phyloP scores from a whole-genome alignment of 176 grass and related monocot species.

The Aegilops bicornis region DNA sequence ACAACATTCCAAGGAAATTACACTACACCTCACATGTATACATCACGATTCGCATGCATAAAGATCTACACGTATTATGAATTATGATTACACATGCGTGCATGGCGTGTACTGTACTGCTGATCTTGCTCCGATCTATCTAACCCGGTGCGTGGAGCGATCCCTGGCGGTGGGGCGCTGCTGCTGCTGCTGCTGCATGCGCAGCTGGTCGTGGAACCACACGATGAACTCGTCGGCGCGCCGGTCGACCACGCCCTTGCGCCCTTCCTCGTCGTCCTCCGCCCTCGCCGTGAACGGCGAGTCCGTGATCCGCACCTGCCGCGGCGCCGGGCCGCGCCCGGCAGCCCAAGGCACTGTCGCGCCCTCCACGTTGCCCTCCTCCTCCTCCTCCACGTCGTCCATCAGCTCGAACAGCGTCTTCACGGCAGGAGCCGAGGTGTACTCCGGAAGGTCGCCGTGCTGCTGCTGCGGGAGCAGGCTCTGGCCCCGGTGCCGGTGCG shows the following conservation, averaged over 20 bases:
- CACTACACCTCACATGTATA: neutral
- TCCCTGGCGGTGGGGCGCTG: neutral
- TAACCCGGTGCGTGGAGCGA: neutral
- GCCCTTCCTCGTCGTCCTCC: conserved; percentile 42
- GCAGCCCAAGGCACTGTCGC: neutral
- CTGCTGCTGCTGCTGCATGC: conserved; percentile 48
- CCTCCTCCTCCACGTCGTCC: conserved; percentile 22
- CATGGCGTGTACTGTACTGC: neutral
- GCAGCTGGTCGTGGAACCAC: conserved; percentile 77
- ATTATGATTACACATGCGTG: neutral
- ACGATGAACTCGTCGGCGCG: conserved; percentile 91
- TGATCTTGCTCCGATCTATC: neutral
- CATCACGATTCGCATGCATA: neutral
- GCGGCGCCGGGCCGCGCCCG: neutral
- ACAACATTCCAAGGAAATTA: too few species aligned
- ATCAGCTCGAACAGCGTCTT: conserved; percentile 59
- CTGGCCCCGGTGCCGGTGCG: neutral
- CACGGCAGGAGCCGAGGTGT: conserved; percentile 21
- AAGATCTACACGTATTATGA: neutral
- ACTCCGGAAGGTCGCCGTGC: neutral
- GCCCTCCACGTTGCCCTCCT: neutral
- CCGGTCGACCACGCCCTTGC: conserved; percentile 45
- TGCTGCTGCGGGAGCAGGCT: neutral
- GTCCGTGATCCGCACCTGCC: conserved; percentile 60
- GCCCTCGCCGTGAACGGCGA: conserved; percentile 51